Percentiles rank a stretch among this genome's conserved stretches.
phyloP scores from a whole-genome alignment of 805 yeast genomes.

The Yarrowia deformans region DNA sequence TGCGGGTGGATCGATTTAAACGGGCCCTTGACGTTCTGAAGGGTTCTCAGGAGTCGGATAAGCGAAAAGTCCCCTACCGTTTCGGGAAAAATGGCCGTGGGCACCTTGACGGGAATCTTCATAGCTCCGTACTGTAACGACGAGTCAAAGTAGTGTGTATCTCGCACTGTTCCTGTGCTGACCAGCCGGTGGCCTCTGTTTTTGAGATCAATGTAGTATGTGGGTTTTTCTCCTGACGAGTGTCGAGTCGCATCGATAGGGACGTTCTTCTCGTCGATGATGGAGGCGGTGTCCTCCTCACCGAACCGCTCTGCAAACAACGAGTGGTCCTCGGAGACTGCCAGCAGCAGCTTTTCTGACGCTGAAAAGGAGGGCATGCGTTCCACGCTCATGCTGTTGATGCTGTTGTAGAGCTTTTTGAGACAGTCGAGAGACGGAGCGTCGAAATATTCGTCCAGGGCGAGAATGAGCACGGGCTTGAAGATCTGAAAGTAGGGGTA shows the following conservation, averaged over 20 bases:
- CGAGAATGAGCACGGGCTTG: constrained; percentile 63
- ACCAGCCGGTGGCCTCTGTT: constrained; percentile 45
- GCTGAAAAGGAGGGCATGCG: constrained; percentile 47
- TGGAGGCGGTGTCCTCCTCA: constrained; percentile 27
- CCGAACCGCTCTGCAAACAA: constrained; percentile 47
- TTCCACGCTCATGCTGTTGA: constrained; percentile 47
- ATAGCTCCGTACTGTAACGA: constrained; percentile 45
- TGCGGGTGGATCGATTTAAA: constrained; percentile 54
- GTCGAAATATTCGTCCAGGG: constrained; percentile 59
- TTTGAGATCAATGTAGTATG: constrained; percentile 45
- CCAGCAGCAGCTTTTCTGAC: constrained; percentile 47
- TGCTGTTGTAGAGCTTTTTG: constrained; percentile 47
- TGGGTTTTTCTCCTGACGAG: constrained; percentile 38
- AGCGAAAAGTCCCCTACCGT: constrained; percentile 49
- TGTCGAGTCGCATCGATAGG: constrained; percentile 3
- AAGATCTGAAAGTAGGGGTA: constrained; percentile 62
- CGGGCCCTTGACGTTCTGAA: constrained; percentile 44
- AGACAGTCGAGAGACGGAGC: constrained; percentile 44
- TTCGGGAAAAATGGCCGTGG: constrained; percentile 48
- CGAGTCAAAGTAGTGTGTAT: constrained; percentile 49
- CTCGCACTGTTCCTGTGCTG: constrained; percentile 41
- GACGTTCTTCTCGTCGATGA: constrained; percentile 8
- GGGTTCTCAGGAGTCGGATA: constrained; percentile 47
- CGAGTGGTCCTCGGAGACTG: constrained; percentile 44
- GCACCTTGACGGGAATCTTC: constrained; percentile 49